Evolutionary conservation across 2,329 filamentous ascomycete species (phyloP).

Genomic region (Xylaria sp.): DNA sequence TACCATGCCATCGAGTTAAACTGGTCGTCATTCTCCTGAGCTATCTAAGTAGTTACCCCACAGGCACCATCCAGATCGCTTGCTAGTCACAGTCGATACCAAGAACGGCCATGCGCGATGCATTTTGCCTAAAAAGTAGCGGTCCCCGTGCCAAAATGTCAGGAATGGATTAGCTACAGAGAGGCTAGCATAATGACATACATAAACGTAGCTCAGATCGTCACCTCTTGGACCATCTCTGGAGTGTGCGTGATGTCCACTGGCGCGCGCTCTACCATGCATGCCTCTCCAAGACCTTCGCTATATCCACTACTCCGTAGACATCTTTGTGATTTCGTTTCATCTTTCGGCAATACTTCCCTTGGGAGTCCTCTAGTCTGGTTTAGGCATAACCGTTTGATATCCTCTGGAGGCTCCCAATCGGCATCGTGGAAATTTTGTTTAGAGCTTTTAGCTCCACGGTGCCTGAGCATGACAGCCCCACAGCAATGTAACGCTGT

Average conservation of each 20-base stretch:
- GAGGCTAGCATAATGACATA: conserved; percentile 14
- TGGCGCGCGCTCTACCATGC: conserved; percentile 29
- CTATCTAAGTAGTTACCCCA: neutral
- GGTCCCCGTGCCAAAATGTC: neutral
- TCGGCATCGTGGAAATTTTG: conserved; percentile 33
- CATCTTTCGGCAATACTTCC: conserved; percentile 41
- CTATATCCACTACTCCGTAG: conserved; percentile 11
- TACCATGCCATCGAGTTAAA: conserved; percentile 11
- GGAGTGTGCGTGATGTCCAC: conserved; percentile 14
- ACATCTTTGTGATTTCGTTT: conserved; percentile 37
- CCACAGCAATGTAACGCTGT: conserved; percentile 40
- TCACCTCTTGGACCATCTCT: neutral
- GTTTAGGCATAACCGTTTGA: conserved; percentile 36
- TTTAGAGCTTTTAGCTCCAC: conserved; percentile 36
- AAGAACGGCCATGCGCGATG: neutral
- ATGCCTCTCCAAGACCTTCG: conserved; percentile 4
- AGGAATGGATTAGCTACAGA: conserved; percentile 6
- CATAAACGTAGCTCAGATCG: conserved; percentile 1
- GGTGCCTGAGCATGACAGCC: conserved; percentile 37
- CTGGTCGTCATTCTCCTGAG: conserved; percentile 1
- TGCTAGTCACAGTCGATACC: neutral
- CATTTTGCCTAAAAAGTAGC: conserved; percentile 11
- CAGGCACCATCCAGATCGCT: conserved; percentile 2
- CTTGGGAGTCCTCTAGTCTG: conserved; percentile 38
- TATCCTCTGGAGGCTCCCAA: conserved; percentile 34